Percentiles rank a stretch among this genome's conserved stretches.
Conservation (phyloP, 2,329 filamentous ascomycete genomes). For the Xylogone sp. region DNA sequence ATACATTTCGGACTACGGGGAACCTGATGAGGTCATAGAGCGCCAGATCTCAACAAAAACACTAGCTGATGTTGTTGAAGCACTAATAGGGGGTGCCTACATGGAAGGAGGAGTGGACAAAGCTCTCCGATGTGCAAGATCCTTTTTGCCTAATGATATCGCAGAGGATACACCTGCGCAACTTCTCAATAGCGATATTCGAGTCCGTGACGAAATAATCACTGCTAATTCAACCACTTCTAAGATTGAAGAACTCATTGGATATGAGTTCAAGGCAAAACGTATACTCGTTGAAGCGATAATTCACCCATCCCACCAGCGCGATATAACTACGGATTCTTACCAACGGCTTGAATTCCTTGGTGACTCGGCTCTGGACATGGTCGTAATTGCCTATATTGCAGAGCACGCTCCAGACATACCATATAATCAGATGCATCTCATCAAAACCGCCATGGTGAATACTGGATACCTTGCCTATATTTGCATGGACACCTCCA, state of each 20-base stretch:
- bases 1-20: conserved; percentile 46
- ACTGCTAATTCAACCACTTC: background rate
- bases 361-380: conserved; percentile 81
- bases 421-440: conserved; percentile 64
- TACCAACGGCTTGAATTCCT: conserved; percentile 82
- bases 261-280: conserved; percentile 67
- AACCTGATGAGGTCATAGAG: conserved; percentile 11
- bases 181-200: background rate
- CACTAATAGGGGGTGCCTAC: conserved; percentile 74
- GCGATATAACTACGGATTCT: conserved; percentile 39
- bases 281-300: conserved; percentile 71
- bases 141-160: conserved; percentile 56
- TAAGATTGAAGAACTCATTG: conserved; percentile 60
- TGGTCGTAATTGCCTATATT: conserved; percentile 64
- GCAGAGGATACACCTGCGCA: background rate
- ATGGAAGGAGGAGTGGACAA: conserved; percentile 65
- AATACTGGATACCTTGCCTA: conserved; percentile 81
- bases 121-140: conserved; percentile 58
- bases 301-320: conserved; percentile 65
- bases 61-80: conserved; percentile 83
- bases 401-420: conserved; percentile 40
- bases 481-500: conserved; percentile 57
- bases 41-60: conserved; percentile 65
- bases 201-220: background rate
- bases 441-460: conserved; percentile 69